Evolutionary conservation across 106 monocot species (phyloP), one percentile per base, ranked within the genome.

Genomic region (Dendrobium nobile): DNA sequence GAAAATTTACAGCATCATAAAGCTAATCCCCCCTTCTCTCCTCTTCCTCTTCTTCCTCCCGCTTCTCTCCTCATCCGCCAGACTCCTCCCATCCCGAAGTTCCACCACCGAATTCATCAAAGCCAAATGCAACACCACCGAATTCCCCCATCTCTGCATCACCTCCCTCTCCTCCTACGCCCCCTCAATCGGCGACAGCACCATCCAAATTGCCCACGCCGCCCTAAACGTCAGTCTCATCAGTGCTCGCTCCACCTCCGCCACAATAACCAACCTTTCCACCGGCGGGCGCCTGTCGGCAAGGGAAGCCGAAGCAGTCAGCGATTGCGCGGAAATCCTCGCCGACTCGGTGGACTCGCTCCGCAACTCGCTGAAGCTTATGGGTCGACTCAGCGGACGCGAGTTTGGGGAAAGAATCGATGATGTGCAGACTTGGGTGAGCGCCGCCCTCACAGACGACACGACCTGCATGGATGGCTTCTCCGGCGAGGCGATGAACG

Each of bases 361-460:
- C 15, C 28, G 44, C 47, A 41, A 44, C 15, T 79, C 85, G 17
- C 9, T 68, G 56, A 16, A 2, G 47, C 78, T 45, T 56, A 77
- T 85, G 78, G 68, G 51, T 44, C 7, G 19, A 1, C 47, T 78
- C 54, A 8, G 15, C 9, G 78, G 77, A 9, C 26, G 19, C 15
- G 48, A 43, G 24, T 13, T 70, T 24, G 51, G 28, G 68, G 67
- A 41, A 33, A n/a, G 37, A 67, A 9, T 81, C 1, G 54, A 54
- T 22, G 68, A 75, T 45, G 54, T 72, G 19, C 85, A 78, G 82
- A 85, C 85, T 55, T 85, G 85, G 85, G 77, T 85, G 73, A 85
- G 85, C 77, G 78, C 85, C 2, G 85, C 81, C 28, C 47, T 85
- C 17, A 85, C 85, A 59, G 51, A 85, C 37, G 85, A 85, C 48